These are phyloP conservation scores for Prunus dulcis DNA, from an alignment of 306 rosid genomes.

Conservation along the genomic window DNA sequence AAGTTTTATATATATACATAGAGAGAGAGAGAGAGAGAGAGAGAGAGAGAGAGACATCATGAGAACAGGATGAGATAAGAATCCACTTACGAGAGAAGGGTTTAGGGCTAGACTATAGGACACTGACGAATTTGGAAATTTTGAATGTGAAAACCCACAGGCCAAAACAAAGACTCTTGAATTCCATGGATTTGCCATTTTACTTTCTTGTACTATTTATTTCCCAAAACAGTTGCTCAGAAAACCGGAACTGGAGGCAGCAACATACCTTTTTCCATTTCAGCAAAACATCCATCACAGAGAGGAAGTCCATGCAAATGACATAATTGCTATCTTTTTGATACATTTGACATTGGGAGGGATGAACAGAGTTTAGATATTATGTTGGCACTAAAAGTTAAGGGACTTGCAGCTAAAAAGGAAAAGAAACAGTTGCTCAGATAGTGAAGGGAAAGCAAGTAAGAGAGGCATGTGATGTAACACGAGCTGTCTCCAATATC, in stretches of 20 bases:
- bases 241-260: neutral
- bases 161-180: neutral
- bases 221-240: neutral
- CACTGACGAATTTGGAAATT: neutral
- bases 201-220: neutral
- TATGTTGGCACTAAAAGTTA: conserved; percentile 13
- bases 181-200: neutral
- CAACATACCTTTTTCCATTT: neutral
- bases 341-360: conserved; percentile 22
- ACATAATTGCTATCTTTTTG: neutral
- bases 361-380: conserved; percentile 23
- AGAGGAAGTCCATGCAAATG: conserved; percentile 9
- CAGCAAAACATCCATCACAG: conserved; percentile 6
- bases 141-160: neutral
- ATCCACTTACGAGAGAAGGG: neutral
- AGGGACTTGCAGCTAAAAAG: conserved; percentile 9
- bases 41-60: neutral
- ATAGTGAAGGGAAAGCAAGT: conserved; percentile 19
- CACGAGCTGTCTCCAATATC: conserved; percentile 27
- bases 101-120: neutral
- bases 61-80: neutral
- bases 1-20: neutral
- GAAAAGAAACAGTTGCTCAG: conserved; percentile 20
- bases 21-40: too few species aligned
- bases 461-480: conserved; percentile 42